Conservation (phyloP, 306 rosid genomes). For the Luffa aegyptiaca region DNA sequence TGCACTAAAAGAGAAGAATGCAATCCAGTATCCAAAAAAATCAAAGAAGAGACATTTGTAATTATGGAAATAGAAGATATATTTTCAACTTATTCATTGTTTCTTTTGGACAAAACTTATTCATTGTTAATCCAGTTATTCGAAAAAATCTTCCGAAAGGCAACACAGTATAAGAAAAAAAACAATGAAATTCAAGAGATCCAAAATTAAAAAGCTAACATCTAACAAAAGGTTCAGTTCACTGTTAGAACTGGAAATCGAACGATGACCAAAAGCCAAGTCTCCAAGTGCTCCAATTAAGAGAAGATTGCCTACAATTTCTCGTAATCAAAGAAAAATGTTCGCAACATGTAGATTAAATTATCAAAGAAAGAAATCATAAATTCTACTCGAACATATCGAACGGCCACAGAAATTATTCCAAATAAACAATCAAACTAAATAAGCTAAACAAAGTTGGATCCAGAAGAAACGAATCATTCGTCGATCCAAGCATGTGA, state of each 20-base stretch:
- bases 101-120: neutral
- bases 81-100: neutral
- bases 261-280: neutral
- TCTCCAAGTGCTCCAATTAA: neutral
- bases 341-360: neutral
- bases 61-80: neutral
- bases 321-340: neutral
- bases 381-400: neutral
- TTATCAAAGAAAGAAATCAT: neutral
- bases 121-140: neutral
- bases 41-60: neutral
- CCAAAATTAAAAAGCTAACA: neutral
- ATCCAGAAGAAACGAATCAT: neutral
- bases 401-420: neutral
- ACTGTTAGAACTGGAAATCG: neutral
- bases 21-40: neutral
- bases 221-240: neutral
- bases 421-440: neutral
- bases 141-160: neutral
- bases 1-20: neutral
- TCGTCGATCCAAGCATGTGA: neutral
- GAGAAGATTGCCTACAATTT: neutral
- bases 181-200: neutral
- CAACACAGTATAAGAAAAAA: neutral
- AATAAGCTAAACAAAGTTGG: neutral